Percentiles rank a stretch among this genome's conserved stretches.
These are phyloP conservation scores for Monotropa hypopitys DNA, from an alignment of 179 eudicot species.

Conservation along the genomic window DNA sequence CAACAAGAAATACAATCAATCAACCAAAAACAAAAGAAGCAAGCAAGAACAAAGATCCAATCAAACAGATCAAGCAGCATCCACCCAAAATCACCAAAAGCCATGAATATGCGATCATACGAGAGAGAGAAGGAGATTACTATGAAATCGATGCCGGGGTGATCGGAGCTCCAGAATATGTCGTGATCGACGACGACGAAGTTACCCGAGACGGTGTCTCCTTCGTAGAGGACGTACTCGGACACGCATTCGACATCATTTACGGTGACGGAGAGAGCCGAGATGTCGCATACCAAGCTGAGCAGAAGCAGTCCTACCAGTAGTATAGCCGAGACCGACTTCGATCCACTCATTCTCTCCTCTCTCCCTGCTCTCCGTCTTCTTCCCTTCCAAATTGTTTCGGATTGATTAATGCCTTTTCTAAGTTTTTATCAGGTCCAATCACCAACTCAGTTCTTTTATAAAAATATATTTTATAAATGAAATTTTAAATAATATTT, in stretches of 20 bases:
- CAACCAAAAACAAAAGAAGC: neutral
- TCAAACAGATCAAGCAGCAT: neutral
- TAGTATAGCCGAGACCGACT: constrained; percentile 16
- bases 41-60: neutral
- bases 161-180: constrained; percentile 79
- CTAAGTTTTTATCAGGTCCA: no score
- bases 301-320: constrained; percentile 27
- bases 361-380: neutral
- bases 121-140: constrained; percentile 22
- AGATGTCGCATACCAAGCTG: constrained; percentile 18
- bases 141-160: constrained; percentile 76
- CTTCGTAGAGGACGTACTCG: constrained; percentile 74
- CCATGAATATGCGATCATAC: neutral
- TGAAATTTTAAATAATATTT: no score
- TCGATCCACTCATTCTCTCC: constrained; percentile 11
- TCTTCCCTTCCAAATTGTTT: neutral
- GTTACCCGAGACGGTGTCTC: constrained; percentile 75
- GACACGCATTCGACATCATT: constrained; percentile 73
- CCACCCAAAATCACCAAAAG: neutral
- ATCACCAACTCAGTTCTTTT: no score
- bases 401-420: neutral
- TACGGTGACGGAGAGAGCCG: constrained; percentile 62
- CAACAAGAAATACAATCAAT: neutral
- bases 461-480: no score
- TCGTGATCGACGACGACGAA: constrained; percentile 92